phyloP scores from a whole-genome alignment of 2,329 filamentous ascomycete genomes.

The Huntiella moniliformis region DNA sequence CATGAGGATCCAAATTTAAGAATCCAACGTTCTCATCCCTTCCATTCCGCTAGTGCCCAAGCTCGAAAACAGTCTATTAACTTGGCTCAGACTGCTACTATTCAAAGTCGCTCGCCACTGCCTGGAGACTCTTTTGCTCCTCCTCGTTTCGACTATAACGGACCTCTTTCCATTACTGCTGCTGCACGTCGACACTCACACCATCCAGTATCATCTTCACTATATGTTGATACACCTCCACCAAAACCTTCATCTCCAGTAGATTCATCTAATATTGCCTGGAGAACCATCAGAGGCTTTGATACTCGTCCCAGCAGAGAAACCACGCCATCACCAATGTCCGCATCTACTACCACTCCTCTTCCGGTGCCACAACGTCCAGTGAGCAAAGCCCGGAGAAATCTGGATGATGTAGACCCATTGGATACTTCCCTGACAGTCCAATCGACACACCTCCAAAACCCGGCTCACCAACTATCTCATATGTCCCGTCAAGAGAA shows the following conservation, averaged over 20 bases:
- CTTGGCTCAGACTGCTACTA: conserved; percentile 7
- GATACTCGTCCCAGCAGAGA: background rate
- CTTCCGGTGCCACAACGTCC: background rate
- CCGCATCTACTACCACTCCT: background rate
- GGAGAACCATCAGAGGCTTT: conserved; percentile 9
- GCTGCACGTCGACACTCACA: conserved; percentile 3
- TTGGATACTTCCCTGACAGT: background rate
- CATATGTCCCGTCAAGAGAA: background rate
- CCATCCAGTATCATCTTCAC: background rate
- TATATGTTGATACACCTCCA: background rate
- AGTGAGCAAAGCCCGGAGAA: background rate
- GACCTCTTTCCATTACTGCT: conserved; percentile 2
- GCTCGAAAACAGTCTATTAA: conserved; percentile 10
- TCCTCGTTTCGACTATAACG: conserved; percentile 1
- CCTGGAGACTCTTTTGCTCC: background rate
- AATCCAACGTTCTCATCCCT: conserved; percentile 32
- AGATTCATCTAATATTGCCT: conserved; percentile 4
- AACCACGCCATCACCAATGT: conserved; percentile 1
- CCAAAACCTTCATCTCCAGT: background rate
- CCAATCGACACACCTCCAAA: background rate
- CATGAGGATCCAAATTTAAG: conserved; percentile 34
- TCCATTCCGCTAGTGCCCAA: conserved; percentile 18
- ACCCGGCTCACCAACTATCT: background rate
- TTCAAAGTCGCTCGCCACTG: background rate
- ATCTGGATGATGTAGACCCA: conserved; percentile 8